These are phyloP conservation scores for Hypoxylon lienhwacheense DNA, from an alignment of 495 filamentous ascomycete genomes.

Conservation along the genomic window DNA sequence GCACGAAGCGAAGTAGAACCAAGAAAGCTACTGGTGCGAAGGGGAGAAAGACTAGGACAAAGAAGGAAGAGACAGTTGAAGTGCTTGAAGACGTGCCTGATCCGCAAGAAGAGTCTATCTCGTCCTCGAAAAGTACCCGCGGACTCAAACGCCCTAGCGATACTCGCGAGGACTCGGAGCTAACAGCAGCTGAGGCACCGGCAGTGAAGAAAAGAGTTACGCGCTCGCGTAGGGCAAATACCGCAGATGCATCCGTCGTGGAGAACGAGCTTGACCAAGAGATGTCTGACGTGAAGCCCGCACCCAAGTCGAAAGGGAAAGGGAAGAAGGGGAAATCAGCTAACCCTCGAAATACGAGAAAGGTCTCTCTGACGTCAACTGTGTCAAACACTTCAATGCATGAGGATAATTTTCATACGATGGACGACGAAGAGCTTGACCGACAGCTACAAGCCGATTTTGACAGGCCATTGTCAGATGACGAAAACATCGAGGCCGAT, in stretches of 20 bases:
- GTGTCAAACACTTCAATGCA: conserved; percentile 45
- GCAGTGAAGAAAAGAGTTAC: conserved; percentile 69
- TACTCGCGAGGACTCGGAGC: conserved; percentile 50
- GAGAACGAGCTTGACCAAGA: conserved; percentile 38
- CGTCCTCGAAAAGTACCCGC: conserved; percentile 49
- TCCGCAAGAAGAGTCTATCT: conserved; percentile 47
- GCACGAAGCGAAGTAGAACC: conserved; percentile 53
- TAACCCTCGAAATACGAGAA: conserved; percentile 51
- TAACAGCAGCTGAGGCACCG: conserved; percentile 52
- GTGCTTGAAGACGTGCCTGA: conserved; percentile 47
- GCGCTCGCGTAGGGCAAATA: conserved; percentile 46
- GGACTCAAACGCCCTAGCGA: conserved; percentile 71
- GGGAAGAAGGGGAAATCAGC: conserved; percentile 42
- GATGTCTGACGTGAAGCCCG: conserved; percentile 38
- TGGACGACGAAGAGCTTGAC: conserved; percentile 69
- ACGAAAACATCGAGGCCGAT: conserved; percentile 48
- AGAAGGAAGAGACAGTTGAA: conserved; percentile 63
- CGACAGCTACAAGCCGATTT: conserved; percentile 68
- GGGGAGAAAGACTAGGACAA: conserved; percentile 55
- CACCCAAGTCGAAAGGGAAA: conserved; percentile 29
- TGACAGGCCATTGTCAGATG: conserved; percentile 59
- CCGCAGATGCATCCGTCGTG: conserved; percentile 27
- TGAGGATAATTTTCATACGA: conserved; percentile 41
- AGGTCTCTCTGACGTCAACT: conserved; percentile 52
- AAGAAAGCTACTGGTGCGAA: conserved; percentile 53